Conservation (phyloP, 345 rosid species). For the Eucalyptus lansdowneana region DNA sequence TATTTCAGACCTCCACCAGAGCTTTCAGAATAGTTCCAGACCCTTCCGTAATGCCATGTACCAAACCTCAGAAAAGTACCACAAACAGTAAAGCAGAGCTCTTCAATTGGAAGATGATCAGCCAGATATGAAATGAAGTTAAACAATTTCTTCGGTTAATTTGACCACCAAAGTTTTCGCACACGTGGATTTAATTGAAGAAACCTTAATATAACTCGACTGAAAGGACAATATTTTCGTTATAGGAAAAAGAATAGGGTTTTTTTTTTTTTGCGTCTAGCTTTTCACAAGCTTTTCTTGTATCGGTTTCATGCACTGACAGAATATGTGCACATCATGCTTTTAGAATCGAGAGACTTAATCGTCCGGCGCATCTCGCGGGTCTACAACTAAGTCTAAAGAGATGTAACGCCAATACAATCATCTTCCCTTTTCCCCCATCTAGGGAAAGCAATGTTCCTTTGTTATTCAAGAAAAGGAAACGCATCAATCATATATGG, state of each 20-base stretch:
- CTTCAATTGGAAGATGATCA: neutral
- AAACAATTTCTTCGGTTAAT: neutral
- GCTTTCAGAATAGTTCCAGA: neutral
- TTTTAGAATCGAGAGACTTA: neutral
- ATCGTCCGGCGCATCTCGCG: neutral
- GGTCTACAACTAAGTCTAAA: neutral
- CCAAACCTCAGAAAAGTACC: neutral
- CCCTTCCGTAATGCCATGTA: neutral
- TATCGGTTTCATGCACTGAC: neutral
- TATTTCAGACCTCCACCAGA: neutral
- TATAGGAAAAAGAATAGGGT: neutral
- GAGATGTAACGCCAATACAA: neutral
- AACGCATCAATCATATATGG: neutral
- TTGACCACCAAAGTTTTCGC: neutral
- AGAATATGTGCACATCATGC: neutral
- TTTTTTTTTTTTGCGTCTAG: neutral
- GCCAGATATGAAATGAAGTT: neutral
- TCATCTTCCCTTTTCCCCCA: neutral
- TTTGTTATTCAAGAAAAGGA: neutral
- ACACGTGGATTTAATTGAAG: neutral
- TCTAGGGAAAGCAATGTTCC: neutral
- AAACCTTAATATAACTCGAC: neutral
- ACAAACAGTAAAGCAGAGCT: neutral
- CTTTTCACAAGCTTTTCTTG: neutral
- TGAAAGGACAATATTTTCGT: neutral